Conservation (phyloP, 768 basidiomycete genomes). For the Coprinellus micaceus region DNA sequence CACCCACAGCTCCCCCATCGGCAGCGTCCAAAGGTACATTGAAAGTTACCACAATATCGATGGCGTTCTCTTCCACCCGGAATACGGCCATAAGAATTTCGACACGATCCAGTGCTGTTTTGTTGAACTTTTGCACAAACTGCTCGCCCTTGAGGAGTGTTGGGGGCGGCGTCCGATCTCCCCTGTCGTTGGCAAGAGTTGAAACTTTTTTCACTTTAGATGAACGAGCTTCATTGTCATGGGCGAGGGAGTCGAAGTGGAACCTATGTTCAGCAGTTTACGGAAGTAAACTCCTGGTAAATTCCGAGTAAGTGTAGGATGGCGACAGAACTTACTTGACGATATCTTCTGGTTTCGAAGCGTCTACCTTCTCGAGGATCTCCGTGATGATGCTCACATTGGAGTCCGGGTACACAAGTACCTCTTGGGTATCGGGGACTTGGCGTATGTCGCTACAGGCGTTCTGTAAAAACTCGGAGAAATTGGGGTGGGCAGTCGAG, state of each 20-base stretch:
- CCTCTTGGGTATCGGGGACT: constrained; percentile 93
- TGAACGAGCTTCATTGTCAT: constrained; percentile 77
- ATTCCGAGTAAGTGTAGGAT: not conserved
- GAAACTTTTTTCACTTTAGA: constrained; percentile 40
- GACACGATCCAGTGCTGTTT: constrained; percentile 57
- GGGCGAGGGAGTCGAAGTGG: constrained; percentile 86
- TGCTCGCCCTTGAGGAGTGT: constrained; percentile 69
- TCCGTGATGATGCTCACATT: constrained; percentile 80
- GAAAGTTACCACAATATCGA: constrained; percentile 82
- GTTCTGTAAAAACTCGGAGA: constrained; percentile 3
- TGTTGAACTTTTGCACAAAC: constrained; percentile 73
- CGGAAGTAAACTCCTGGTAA: constrained; percentile 6
- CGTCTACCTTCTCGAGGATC: constrained; percentile 70
- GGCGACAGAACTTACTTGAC: constrained; percentile 55
- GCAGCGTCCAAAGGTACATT: constrained; percentile 65
- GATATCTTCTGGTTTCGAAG: constrained; percentile 54
- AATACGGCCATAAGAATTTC: constrained; percentile 78
- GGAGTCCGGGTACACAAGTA: constrained; percentile 71
- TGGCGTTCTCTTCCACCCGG: constrained; percentile 63
- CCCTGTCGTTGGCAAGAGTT: constrained; percentile 38
- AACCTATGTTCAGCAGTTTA: constrained; percentile 49
- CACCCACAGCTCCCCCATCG: constrained; percentile 42
- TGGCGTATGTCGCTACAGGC: constrained; percentile 57
- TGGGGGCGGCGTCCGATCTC: constrained; percentile 53
- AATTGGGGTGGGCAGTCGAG: not conserved